Evolutionary conservation across 73 alveolate genomes (phyloP).

Genomic region (Tetrahymena borealis): DNA sequence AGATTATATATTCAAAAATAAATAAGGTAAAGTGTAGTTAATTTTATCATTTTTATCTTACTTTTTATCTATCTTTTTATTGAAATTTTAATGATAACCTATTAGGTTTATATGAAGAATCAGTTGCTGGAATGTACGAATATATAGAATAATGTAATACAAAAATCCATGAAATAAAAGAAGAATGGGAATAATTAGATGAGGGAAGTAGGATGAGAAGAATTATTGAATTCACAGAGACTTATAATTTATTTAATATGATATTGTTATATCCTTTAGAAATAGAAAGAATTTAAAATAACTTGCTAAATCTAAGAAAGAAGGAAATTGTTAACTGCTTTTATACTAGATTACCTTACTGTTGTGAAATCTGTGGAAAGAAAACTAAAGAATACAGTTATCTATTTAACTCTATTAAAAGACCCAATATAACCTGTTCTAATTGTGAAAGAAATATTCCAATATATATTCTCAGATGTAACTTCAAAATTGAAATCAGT

Average conservation of each 20-base stretch:
- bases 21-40: background rate
- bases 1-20: background rate
- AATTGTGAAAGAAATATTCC: background rate
- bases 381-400: background rate
- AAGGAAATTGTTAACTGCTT: background rate
- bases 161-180: background rate
- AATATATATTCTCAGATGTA: background rate
- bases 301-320: background rate
- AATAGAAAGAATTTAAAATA: background rate
- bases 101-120: background rate
- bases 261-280: background rate
- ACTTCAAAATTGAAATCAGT: background rate
- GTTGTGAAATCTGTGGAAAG: background rate
- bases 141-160: background rate
- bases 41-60: background rate
- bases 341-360: background rate
- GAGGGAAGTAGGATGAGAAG: background rate
- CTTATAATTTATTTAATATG: background rate
- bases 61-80: background rate
- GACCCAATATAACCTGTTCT: background rate
- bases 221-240: background rate
- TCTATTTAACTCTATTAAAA: background rate
- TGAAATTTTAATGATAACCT: background rate
- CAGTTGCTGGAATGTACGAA: background rate
- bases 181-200: background rate